Percentiles rank a stretch among this genome's conserved stretches.
These are phyloP conservation scores for Coccomyxa subellipsoidea DNA, from an alignment of 163 green algal genomes.

Conservation along the genomic window DNA sequence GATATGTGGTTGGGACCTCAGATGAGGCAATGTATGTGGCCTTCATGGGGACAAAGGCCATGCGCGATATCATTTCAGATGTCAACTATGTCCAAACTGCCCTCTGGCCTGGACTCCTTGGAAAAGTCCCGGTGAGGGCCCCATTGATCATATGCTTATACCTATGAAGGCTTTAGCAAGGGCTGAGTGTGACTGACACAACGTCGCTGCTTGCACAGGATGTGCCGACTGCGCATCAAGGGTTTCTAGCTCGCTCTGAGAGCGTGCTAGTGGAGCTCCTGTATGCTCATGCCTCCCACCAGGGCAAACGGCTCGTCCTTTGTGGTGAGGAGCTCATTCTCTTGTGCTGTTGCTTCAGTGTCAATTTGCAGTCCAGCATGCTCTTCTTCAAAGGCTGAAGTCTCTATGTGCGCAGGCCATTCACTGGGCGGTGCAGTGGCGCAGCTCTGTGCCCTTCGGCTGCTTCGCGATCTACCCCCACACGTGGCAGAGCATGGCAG, in stretches of 20 bases:
- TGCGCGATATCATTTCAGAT: conserved; percentile 56
- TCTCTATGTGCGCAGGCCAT: conserved; percentile 33
- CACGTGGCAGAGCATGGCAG: background rate
- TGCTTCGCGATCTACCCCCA: conserved; percentile 49
- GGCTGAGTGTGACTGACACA: background rate
- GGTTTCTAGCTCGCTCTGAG: conserved; percentile 64
- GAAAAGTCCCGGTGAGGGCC: background rate
- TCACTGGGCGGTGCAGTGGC: conserved; percentile 70
- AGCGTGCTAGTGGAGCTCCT: conserved; percentile 60
- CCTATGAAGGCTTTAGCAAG: background rate
- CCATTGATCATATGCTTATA: background rate
- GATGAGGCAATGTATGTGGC: conserved; percentile 52
- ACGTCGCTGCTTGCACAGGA: background rate
- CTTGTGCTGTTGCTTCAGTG: background rate
- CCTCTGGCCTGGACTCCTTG: conserved; percentile 24
- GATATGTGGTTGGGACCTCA: conserved; percentile 25
- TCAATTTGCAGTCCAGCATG: background rate
- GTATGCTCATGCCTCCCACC: conserved; percentile 43
- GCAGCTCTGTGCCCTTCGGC: conserved; percentile 60
- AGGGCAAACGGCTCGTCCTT: conserved; percentile 63
- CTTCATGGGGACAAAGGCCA: conserved; percentile 77
- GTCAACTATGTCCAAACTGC: conserved; percentile 43
- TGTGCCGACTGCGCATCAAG: conserved; percentile 51
- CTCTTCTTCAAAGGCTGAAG: background rate
- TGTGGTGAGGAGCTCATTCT: conserved; percentile 46